Evolutionary conservation across 768 basidiomycete genomes (phyloP), one percentile per base, ranked within the genome.

Genomic region (Filobasidium wieringae): DNA sequence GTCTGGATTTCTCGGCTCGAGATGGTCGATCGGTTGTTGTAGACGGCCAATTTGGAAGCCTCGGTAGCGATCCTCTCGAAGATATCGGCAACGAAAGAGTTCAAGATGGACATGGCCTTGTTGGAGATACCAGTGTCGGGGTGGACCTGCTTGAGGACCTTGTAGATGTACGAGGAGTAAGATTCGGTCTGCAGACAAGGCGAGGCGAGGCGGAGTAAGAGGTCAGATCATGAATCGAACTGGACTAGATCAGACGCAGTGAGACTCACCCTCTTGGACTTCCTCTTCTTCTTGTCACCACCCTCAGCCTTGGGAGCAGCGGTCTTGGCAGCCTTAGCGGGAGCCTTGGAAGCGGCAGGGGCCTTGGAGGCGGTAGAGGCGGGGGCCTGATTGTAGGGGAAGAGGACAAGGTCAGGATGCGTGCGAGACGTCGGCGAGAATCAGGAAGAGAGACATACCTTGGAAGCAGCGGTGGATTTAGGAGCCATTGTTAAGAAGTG

Each of bases 1-100:
- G 93, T 97, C 76, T 97, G 92, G 66, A 96, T 96, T 77, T 97
- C 92, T 63, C 92, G 89, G 51, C 91, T 95, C 37, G 93, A 95
- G 74, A 97, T 96, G 32, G 92, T 97, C 7, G 93, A 95, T 77
- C 93, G 93, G 80, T 95, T 93, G 64, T 92, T 95, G 79, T 96
- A 96, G 1, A 88, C 80, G 39, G 93, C 92, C 65, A 97, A 86
- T 79, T 93, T 77, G 64, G 75, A 75, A 31, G 76, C 75, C 63
- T 77, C 76, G 41, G 68, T 60, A 40, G 75, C 90, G 65, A 77
- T 77, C 56, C 75, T 72, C 69, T 77, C 76, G 57, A 77, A 77
- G 65, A 77, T 93, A 67, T 95, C 90, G 68, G 91, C 91, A 69
- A 95, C 90, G 71, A 95, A 95, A 58, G 85, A 88, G 80, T 93